Percentiles rank a stretch among this genome's conserved stretches.
Evolutionary conservation across 495 filamentous ascomycete genomes (phyloP).

Genomic region (Tuber umbilicatum): DNA sequence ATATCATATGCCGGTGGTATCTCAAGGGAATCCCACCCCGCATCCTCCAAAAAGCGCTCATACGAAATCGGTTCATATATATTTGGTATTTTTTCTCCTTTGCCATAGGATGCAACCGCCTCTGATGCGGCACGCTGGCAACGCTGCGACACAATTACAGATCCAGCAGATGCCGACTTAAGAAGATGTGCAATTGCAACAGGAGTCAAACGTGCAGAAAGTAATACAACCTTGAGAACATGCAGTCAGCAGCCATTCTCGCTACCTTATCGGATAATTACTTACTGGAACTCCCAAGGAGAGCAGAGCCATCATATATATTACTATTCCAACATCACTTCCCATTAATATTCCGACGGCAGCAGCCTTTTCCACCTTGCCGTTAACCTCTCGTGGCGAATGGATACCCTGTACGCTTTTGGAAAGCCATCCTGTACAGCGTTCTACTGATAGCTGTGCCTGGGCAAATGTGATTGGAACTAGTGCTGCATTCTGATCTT

Average conservation of each 20-base stretch:
- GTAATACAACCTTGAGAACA: constrained; percentile 20
- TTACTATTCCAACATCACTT: constrained; percentile 29
- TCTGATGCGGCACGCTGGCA: constrained; percentile 24
- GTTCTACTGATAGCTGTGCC: constrained; percentile 24
- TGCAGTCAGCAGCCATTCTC: background rate
- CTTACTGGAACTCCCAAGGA: constrained; percentile 29
- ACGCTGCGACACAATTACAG: constrained; percentile 27
- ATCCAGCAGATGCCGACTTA: constrained; percentile 30
- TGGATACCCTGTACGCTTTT: constrained; percentile 15
- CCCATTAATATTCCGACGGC: constrained; percentile 32
- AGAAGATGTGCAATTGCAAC: constrained; percentile 34
- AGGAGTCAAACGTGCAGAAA: constrained; percentile 31
- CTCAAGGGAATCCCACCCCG: constrained; percentile 17
- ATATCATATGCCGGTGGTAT: constrained; percentile 17
- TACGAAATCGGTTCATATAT: constrained; percentile 33
- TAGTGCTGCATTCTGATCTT: constrained; percentile 13
- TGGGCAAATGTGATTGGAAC: constrained; percentile 26
- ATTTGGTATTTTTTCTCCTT: constrained; percentile 18
- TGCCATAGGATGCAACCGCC: constrained; percentile 39
- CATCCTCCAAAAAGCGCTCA: constrained; percentile 28
- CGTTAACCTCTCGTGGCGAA: constrained; percentile 13
- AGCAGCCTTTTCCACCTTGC: constrained; percentile 17
- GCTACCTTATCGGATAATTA: background rate
- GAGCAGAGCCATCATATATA: constrained; percentile 31
- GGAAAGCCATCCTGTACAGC: constrained; percentile 24